Evolutionary conservation across 1,284 basidiomycete genomes (phyloP), one percentile per base, ranked within the genome.

Genomic region (Tilletiopsis washingtonensis): DNA sequence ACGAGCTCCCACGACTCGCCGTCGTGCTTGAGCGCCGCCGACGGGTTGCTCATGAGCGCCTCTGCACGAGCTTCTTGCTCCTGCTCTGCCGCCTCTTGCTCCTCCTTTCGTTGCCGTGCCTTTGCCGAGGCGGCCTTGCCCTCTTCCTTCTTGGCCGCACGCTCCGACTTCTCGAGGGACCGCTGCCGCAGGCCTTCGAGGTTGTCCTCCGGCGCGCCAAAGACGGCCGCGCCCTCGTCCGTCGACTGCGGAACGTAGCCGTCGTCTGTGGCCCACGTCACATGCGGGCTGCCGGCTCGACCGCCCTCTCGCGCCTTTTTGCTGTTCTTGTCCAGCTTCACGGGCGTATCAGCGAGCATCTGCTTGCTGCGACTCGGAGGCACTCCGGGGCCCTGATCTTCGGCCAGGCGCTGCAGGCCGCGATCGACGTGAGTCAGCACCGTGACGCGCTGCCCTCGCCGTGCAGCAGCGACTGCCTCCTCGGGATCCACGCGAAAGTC

Each of bases 401-500:
- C 39, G 4, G 57, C 49, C 4, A 71, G 49, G 23, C 56, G 49
- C 36, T 69, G 62, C 37, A 73, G 53, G 12, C 67, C 61, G 3
- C 65, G 53, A 44, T 73, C 68, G 17, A 73, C 64, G 38, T 70
- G 61, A 12, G 56, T 61, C 7, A 73, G 44, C 12, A 57, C 53
- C 7, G 49, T 56, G 37, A 57, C 45, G 21, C 40, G 34, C 43
- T 50, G 51, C 12, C 55, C 55, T 26, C 49, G 32, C 23, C 39
- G 39, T 14, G 61, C 57, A 62, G 58, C 15, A 50, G 55, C 12
- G 56, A 60, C 12, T 54, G 54, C 54, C 51, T 56, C 27, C 41
- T 60, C 66, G 1, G 66, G 58, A 2, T 65, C 61, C 26, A 71
- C 60, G 5, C 53, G 53, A 51, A 73, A 73, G 50, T 73, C 70